phyloP scores from a whole-genome alignment of 345 rosid species.

The Salix purpurea region DNA sequence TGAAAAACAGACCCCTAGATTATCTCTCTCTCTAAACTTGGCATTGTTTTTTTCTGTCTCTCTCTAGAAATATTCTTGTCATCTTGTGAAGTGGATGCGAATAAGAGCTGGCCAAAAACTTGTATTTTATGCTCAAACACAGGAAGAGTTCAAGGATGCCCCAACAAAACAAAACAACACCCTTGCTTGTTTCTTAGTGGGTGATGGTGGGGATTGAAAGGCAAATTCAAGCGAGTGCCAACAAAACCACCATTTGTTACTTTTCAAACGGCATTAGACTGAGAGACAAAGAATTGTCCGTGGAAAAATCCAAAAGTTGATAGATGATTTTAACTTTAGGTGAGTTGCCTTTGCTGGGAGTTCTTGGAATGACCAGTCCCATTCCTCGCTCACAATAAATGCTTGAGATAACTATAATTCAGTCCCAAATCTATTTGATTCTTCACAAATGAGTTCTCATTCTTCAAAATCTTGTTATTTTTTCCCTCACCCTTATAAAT shows the following conservation, averaged over 20 bases:
- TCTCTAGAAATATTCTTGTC: slow-evolving; percentile 8
- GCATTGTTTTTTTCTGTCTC: not conserved
- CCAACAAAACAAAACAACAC: slow-evolving; percentile 47
- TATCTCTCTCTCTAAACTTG: slow-evolving; percentile 9
- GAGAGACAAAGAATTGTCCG: slow-evolving; percentile 12
- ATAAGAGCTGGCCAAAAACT: slow-evolving; percentile 47
- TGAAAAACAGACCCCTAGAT: slow-evolving; percentile 27
- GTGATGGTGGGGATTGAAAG: slow-evolving; percentile 43
- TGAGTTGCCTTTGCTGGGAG: slow-evolving; percentile 20
- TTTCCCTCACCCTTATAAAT: not conserved
- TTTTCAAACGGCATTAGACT: slow-evolving; percentile 9
- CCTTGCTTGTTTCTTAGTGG: slow-evolving; percentile 44
- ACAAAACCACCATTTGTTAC: slow-evolving; percentile 42
- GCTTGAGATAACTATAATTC: not conserved
- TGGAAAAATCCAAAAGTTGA: slow-evolving; percentile 18
- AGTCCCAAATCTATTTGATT: not conserved
- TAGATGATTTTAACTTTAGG: slow-evolving; percentile 16
- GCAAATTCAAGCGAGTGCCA: slow-evolving; percentile 21
- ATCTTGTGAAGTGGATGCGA: slow-evolving; percentile 26
- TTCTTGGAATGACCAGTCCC: slow-evolving; percentile 7
- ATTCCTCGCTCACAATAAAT: not conserved
- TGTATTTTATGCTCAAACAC: slow-evolving; percentile 31
- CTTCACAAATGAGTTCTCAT: not conserved
- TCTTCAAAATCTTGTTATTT: not conserved
- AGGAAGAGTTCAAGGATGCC: slow-evolving; percentile 39